Conservation (phyloP, 306 rosid species). For the Canavalia gladiata region DNA sequence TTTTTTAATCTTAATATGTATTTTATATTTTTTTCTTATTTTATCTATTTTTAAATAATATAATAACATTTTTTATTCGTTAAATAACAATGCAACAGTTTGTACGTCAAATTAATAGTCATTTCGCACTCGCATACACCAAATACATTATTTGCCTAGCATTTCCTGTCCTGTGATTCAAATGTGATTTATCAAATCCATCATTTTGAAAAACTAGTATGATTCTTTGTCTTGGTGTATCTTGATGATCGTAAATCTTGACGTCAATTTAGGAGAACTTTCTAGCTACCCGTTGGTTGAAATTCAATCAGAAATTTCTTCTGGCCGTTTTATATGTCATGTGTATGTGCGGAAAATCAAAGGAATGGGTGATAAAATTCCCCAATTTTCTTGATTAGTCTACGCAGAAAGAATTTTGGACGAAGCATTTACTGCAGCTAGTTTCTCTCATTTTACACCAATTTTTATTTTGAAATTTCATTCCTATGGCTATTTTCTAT, state of each 20-base stretch:
- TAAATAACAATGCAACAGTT: not conserved
- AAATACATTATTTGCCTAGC: slow-evolving; percentile 16
- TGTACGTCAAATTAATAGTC: slow-evolving; percentile 52
- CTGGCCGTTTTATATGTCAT: not conserved
- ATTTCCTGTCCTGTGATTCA: slow-evolving; percentile 33
- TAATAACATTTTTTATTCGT: too few relatives aligned
- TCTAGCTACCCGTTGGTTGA: not conserved
- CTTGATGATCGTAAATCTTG: not conserved
- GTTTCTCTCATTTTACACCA: too few relatives aligned
- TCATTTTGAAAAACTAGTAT: not conserved
- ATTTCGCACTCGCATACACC: slow-evolving; percentile 41
- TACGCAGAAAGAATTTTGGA: not conserved
- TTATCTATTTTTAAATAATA: too few relatives aligned
- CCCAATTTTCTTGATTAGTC: not conserved
- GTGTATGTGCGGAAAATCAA: not conserved
- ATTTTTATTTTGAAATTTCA: too few relatives aligned
- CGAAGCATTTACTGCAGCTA: not conserved
- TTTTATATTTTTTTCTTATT: too few relatives aligned
- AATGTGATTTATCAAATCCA: slow-evolving; percentile 38
- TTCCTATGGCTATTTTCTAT: too few relatives aligned
- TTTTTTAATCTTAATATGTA: too few relatives aligned
- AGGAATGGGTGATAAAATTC: not conserved
- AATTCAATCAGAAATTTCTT: slow-evolving; percentile 2
- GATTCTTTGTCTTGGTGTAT: slow-evolving; percentile 34
- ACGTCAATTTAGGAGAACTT: slow-evolving; percentile 19